These are phyloP conservation scores for Paecilomyces sp. DNA, from an alignment of 2,329 filamentous ascomycete genomes.

Conservation along the genomic window DNA sequence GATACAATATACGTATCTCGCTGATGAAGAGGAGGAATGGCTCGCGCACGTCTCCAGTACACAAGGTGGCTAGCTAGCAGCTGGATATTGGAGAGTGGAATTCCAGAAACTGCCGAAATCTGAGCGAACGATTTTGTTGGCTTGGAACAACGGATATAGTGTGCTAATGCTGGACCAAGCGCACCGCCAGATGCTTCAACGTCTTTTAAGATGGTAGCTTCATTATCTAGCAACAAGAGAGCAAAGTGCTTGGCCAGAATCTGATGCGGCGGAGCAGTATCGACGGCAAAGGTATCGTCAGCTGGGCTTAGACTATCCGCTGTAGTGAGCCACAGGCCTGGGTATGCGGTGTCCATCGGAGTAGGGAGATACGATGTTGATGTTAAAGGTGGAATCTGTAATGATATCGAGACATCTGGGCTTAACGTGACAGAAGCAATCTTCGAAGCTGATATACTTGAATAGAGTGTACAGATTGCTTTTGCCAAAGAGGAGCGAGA, in stretches of 20 bases:
- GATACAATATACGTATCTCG: constrained; percentile 88
- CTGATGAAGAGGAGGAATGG: constrained; percentile 83
- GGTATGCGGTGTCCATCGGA: constrained; percentile 60
- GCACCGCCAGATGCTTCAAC: constrained; percentile 65
- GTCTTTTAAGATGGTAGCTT: constrained; percentile 67
- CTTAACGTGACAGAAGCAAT: constrained; percentile 79
- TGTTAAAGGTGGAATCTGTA: constrained; percentile 55
- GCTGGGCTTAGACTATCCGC: constrained; percentile 70
- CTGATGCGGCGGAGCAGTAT: constrained; percentile 49
- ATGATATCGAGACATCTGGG: constrained; percentile 51
- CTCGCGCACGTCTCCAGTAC: constrained; percentile 88
- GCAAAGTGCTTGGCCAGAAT: constrained; percentile 77
- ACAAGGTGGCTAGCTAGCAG: constrained; percentile 88
- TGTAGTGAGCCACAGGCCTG: constrained; percentile 79
- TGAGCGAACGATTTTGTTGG: constrained; percentile 65
- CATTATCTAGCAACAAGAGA: constrained; percentile 75
- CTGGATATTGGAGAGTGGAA: constrained; percentile 73
- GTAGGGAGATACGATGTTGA: constrained; percentile 68
- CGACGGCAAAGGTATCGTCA: constrained; percentile 53
- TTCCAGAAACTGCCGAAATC: constrained; percentile 53
- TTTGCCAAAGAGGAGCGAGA: constrained; percentile 70
- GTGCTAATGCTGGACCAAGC: constrained; percentile 68
- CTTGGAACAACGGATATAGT: constrained; percentile 55
- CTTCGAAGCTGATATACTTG: constrained; percentile 72
- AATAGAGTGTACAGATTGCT: constrained; percentile 75